phyloP scores from a whole-genome alignment of 139 green algal genomes.

The Desmodesmus armatus region DNA sequence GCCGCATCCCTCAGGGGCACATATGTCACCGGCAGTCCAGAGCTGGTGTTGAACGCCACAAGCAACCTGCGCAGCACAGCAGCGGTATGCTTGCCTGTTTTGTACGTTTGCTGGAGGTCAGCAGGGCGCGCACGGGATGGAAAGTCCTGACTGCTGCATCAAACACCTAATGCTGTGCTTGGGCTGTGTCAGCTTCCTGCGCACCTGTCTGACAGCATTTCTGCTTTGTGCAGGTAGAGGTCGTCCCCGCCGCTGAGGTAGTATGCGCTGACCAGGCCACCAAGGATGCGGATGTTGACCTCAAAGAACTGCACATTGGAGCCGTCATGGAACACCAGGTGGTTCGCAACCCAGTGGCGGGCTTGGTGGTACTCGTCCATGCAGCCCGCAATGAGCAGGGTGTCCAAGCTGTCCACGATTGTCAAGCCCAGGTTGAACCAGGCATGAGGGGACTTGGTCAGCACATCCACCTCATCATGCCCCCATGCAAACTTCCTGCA shows the following conservation, averaged over 20 bases:
- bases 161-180: no score
- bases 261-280: conserved; percentile 87
- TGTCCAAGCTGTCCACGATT: conserved; percentile 89
- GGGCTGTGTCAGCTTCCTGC: not conserved
- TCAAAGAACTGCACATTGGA: conserved; percentile 42
- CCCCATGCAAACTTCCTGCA: conserved; percentile 81
- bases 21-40: conserved; percentile 64
- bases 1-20: conserved; percentile 12
- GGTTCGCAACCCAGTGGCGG: conserved; percentile 70
- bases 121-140: no score
- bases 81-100: no score
- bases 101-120: no score
- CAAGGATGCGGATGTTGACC: conserved; percentile 94
- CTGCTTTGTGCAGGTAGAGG: conserved; percentile 56
- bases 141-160: no score
- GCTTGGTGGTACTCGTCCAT: conserved; percentile 59
- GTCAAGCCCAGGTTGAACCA: conserved; percentile 58
- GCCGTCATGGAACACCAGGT: conserved; percentile 52
- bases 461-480: conserved; percentile 77
- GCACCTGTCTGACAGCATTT: conserved; percentile 57
- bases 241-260: conserved; percentile 72
- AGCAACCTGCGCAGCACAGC: conserved; percentile 63
- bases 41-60: conserved; percentile 78
- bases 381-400: conserved; percentile 79
- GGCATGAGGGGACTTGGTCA: conserved; percentile 6